Base-by-base conservation (phyloP, 2,329 filamentous ascomycete genomes). In the Diaporthe longicolla region DNA sequence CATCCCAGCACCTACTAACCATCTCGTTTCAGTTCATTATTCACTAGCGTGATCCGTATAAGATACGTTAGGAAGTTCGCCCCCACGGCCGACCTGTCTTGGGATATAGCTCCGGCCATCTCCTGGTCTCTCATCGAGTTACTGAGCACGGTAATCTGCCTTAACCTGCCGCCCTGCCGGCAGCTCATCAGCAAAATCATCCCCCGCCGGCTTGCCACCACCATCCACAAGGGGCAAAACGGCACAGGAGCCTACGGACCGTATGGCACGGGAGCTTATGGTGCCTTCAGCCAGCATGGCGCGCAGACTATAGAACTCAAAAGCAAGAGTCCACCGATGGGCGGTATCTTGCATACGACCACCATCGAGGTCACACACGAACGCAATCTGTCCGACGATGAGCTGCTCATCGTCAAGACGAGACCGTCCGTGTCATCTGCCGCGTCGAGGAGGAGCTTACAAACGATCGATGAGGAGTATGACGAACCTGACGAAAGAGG, bases 81-180 rank as follows among this genome's bases (percentile, higher is more conserved):
- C 40, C 63, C 65, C 26, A 73, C 71, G 43, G 63, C 65, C 43
- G 71, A 73, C 55, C n/a, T 59, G 2, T 69, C 71, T 15, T 73
- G 71, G 71, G 71, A 70, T 13, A 63, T 57, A 29, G 71, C 68
- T 37, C 63, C 54, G 54, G 65, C 68, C 54, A 68, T 73, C 45
- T 57, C 50, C 6, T 73, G 71, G 71, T 73, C 71, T 43, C 40
- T 73, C 29, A 48, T 73, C 43, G 71, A 73, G 43, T 48, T 59
- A 26, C 65, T 73, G 15, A 73, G 59, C 54, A 40, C 63, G 52
- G 65, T 73, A n/a, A 61, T 73, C 3, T 73, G 71, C 55, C 50
- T 69, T 9, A 73, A 70, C 7, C 32, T 73, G 54, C 71, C 65
- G 21, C 63, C 71, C 9, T 70, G 63, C 15, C 54, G 71, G 13